Evolutionary conservation across 2,329 filamentous ascomycete species (phyloP).

Genomic region (Coniella vitis): DNA sequence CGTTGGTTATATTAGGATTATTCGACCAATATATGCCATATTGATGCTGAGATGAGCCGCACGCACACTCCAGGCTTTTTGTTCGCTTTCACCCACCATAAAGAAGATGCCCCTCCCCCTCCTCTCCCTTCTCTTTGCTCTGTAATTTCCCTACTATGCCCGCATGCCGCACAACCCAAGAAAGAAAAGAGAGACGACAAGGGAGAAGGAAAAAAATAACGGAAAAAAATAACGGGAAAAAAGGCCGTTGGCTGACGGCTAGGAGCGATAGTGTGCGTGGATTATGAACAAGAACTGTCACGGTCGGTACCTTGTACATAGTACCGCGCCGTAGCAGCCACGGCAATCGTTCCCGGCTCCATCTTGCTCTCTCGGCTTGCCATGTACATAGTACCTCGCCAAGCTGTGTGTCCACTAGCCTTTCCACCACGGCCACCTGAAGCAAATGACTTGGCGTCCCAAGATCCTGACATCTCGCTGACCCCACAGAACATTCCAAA

Average conservation of each 20-base stretch:
- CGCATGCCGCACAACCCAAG: neutral
- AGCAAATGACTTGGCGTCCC: constrained; percentile 8
- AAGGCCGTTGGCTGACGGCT: no score
- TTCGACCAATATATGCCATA: neutral
- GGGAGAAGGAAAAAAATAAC: neutral
- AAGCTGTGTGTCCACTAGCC: neutral
- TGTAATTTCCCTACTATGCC: neutral
- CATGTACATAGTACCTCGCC: no score
- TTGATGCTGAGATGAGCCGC: no score
- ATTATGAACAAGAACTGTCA: no score
- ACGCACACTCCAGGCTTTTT: neutral
- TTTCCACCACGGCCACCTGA: constrained; percentile 3
- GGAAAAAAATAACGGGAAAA: no score
- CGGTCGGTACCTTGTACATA: no score
- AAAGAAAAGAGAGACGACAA: neutral
- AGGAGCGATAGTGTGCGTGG: no score
- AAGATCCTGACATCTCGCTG: constrained; percentile 12
- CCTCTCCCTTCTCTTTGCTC: neutral
- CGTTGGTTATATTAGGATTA: no score
- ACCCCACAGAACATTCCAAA: constrained; percentile 9
- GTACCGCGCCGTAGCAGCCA: no score
- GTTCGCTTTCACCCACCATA: neutral
- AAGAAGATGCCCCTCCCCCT: neutral
- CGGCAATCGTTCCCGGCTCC: no score
- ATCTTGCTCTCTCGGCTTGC: neutral